Conservation (phyloP, 129 eudicot genomes). For the Tagetes erecta region DNA sequence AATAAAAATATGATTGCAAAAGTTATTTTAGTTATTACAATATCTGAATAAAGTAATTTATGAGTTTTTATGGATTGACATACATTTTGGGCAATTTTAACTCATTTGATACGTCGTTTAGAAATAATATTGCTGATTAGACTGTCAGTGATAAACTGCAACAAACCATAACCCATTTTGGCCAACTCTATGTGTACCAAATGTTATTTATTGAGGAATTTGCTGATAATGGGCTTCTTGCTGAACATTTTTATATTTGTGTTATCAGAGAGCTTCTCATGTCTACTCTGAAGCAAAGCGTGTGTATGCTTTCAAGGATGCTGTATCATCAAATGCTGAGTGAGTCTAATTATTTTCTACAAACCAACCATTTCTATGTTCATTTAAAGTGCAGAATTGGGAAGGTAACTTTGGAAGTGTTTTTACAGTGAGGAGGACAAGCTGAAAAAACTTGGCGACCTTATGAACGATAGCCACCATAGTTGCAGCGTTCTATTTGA, state of each 20-base stretch:
- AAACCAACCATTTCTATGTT: background rate
- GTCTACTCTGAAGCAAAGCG: conserved; percentile 92
- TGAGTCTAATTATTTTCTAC: conserved; percentile 22
- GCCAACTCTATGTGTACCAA: too few relatives aligned
- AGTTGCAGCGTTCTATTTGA: conserved; percentile 94
- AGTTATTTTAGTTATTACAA: background rate
- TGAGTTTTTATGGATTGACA: background rate
- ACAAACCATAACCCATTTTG: too few relatives aligned
- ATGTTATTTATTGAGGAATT: too few relatives aligned
- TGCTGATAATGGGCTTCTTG: too few relatives aligned
- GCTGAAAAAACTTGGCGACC: conserved; percentile 86
- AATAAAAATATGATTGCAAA: background rate
- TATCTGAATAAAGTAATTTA: background rate
- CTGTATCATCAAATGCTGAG: conserved; percentile 67
- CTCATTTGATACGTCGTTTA: background rate
- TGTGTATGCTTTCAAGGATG: conserved; percentile 80
- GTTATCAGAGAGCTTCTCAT: conserved; percentile 73
- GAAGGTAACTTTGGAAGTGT: background rate
- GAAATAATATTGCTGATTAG: too few relatives aligned
- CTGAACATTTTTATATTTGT: conserved; percentile 13
- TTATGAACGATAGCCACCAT: conserved; percentile 90
- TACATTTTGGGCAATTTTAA: background rate
- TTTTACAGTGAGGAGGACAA: conserved; percentile 76
- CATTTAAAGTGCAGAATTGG: background rate
- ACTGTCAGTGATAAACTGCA: too few relatives aligned